Percentiles rank a stretch among this genome's conserved stretches.
Evolutionary conservation across 176 grass and related monocot genomes (phyloP).

Genomic region (Eleusine coracana): DNA sequence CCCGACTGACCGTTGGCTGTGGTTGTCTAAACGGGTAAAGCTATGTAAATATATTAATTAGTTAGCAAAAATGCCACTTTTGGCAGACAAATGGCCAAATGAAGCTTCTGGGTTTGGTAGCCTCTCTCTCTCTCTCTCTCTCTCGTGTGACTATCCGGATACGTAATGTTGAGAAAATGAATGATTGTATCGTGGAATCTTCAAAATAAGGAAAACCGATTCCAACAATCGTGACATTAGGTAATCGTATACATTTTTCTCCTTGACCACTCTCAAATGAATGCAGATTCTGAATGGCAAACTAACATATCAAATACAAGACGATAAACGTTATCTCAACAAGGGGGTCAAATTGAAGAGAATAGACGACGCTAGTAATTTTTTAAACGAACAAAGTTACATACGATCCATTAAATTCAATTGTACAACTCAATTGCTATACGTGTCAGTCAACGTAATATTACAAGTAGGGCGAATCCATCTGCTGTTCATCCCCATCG

Average conservation of each 20-base stretch:
- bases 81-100: background rate
- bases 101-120: background rate
- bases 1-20: background rate
- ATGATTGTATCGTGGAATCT: background rate
- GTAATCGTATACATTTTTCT: too few relatives aligned
- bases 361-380: background rate
- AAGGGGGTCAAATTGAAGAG: background rate
- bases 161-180: background rate
- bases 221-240: background rate
- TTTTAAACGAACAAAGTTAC: background rate
- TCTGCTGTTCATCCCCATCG: conserved; percentile 46
- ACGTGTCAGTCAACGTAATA: background rate
- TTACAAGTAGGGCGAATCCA: conserved; percentile 61
- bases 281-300: background rate
- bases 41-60: conserved; percentile 15
- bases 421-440: background rate
- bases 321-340: background rate
- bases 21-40: background rate
- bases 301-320: background rate
- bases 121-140: too few relatives aligned
- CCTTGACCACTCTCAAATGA: too few relatives aligned
- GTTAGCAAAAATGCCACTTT: background rate
- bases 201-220: background rate
- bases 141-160: background rate
- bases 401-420: background rate